These are phyloP conservation scores for Cytospora chrysosperma DNA, from an alignment of 2,329 filamentous ascomycete species.

Conservation along the genomic window DNA sequence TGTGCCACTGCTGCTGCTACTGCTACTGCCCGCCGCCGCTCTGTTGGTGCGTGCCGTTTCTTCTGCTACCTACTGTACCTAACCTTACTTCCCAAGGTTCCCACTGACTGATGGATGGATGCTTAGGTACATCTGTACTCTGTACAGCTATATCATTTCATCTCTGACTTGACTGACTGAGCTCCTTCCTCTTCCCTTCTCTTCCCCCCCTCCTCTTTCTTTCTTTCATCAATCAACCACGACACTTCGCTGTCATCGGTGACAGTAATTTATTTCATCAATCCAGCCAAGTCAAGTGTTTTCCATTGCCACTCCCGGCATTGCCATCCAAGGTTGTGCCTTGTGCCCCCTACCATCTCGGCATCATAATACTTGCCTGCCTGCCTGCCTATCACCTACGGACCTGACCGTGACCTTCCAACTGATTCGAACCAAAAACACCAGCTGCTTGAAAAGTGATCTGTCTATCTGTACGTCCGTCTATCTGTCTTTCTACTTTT, in stretches of 20 bases:
- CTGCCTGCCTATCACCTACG: no score
- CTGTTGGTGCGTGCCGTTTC: not conserved
- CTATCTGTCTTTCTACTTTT: not conserved
- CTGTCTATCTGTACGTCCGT: not conserved
- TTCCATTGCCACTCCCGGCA: not conserved
- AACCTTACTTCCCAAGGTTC: not conserved
- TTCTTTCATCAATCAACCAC: no score
- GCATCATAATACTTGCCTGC: not conserved
- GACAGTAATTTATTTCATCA: not conserved
- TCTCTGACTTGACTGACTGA: not conserved
- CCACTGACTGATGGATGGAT: not conserved
- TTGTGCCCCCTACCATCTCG: not conserved
- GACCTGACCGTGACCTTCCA: not conserved
- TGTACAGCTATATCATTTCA: not conserved
- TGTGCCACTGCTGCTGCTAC: not conserved
- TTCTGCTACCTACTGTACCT: not conserved
- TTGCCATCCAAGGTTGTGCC: not conserved
- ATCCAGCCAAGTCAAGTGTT: not conserved
- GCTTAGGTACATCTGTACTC: not conserved
- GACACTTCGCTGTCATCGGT: not conserved
- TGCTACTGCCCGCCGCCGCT: not conserved
- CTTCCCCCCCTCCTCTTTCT: constrained; percentile 2
- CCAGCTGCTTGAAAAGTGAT: not conserved
- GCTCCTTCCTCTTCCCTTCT: constrained; percentile 16
- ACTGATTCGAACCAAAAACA: not conserved